Conservation (phyloP, 192 early-diverging fungal species). For the Chytriomyces hyalinus region DNA sequence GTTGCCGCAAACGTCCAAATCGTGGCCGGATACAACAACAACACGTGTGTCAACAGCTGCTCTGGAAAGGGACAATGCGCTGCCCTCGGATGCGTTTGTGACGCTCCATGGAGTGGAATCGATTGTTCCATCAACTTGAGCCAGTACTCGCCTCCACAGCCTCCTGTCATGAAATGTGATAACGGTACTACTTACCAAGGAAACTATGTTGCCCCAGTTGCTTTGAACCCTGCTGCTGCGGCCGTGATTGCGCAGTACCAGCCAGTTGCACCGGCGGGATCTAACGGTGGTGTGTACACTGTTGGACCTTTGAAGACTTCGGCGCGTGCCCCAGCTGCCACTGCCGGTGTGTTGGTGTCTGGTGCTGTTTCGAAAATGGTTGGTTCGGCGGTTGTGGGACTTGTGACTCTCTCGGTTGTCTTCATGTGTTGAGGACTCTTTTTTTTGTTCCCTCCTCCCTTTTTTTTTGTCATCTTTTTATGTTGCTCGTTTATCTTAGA, state of each 20-base stretch:
- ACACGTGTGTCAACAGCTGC: conserved; percentile 17
- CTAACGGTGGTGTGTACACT: no score
- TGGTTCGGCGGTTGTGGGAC: no score
- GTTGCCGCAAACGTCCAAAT: background rate
- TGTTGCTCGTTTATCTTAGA: no score
- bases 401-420: no score
- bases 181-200: background rate
- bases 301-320: no score
- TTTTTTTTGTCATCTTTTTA: no score
- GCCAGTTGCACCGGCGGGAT: background rate
- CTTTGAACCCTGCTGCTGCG: background rate
- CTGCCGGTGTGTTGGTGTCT: background rate
- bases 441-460: no score
- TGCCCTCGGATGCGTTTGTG: conserved; percentile 21
- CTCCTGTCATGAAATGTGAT: background rate
- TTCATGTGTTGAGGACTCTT: no score
- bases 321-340: background rate
- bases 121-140: conserved; percentile 25
- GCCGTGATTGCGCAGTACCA: background rate
- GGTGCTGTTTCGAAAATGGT: background rate
- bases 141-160: background rate
- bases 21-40: conserved; percentile 17
- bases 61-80: conserved; percentile 2
- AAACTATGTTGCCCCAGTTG: background rate
- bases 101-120: conserved; percentile 5